phyloP scores from a whole-genome alignment of 352 stramenopile genomes.

The Plasmopara halstedii region DNA sequence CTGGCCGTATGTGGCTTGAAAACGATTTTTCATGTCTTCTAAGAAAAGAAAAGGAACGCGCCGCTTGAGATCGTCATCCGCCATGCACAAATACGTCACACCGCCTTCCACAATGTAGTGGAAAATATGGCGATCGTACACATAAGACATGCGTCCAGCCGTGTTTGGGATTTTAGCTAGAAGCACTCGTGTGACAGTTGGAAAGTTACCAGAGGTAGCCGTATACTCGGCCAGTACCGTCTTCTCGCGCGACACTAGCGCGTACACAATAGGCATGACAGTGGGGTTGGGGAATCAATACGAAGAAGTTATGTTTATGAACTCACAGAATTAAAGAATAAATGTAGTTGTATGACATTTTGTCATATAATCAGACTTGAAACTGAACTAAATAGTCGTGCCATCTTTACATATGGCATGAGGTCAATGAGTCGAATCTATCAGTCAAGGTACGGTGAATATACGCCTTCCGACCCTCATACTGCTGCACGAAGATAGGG shows the following conservation, averaged over 20 bases:
- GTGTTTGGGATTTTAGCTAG: conserved; percentile 92
- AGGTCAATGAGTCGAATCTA: too few relatives aligned
- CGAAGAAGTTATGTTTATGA: too few relatives aligned
- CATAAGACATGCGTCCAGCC: conserved; percentile 96
- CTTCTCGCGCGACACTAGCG: conserved; percentile 94
- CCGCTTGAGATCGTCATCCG: conserved; percentile 91
- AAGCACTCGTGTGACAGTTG: conserved; percentile 95
- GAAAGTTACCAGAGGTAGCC: conserved; percentile 94
- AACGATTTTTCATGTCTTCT: conserved; percentile 93
- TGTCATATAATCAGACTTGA: too few relatives aligned
- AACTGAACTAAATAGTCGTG: too few relatives aligned
- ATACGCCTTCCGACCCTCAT: too few relatives aligned
- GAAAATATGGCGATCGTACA: conserved; percentile 95
- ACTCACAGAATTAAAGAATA: too few relatives aligned
- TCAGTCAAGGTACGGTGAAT: too few relatives aligned
- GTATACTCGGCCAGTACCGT: conserved; percentile 98
- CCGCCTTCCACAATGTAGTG: conserved; percentile 95
- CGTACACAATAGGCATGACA: conserved; percentile 88
- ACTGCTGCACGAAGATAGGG: too few relatives aligned
- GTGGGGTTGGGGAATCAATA: too few relatives aligned
- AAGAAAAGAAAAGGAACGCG: conserved; percentile 97
- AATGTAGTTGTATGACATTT: too few relatives aligned
- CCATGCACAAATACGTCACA: conserved; percentile 98
- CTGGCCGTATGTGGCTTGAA: conserved; percentile 77
- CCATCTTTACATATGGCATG: too few relatives aligned